These are phyloP conservation scores for Pseudogymnoascus sp. DNA, from an alignment of 2,329 filamentous ascomycete species.

Conservation along the genomic window DNA sequence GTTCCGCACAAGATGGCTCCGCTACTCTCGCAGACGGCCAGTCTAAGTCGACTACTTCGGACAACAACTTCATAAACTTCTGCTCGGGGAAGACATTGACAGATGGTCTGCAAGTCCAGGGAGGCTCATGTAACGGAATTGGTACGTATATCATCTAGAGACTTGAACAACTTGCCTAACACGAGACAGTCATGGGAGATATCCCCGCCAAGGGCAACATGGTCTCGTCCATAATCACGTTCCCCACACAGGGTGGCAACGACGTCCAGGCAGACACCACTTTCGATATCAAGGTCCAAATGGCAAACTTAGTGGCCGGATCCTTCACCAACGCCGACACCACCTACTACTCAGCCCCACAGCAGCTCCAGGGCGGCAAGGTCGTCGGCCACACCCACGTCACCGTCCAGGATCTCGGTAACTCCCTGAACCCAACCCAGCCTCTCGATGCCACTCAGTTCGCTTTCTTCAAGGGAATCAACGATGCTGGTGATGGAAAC, in stretches of 20 bases:
- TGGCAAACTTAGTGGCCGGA: slow-evolving; percentile 29
- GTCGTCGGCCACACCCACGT: slow-evolving; percentile 34
- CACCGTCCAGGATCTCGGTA: slow-evolving; percentile 32
- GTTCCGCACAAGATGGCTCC: slow-evolving; percentile 24
- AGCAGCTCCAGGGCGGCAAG: slow-evolving; percentile 27
- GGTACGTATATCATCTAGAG: slow-evolving; percentile 19
- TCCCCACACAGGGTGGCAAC: slow-evolving; percentile 20
- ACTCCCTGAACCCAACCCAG: slow-evolving; percentile 23
- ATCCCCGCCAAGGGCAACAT: slow-evolving; percentile 27
- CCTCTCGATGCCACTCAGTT: slow-evolving; percentile 29
- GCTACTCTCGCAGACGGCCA: slow-evolving; percentile 21
- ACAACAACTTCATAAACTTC: slow-evolving; percentile 30
- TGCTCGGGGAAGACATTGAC: slow-evolving; percentile 39
- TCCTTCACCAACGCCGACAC: slow-evolving; percentile 32
- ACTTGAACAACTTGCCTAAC: neutral
- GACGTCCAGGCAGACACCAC: slow-evolving; percentile 21
- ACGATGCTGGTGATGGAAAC: slow-evolving; percentile 32
- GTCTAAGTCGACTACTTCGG: slow-evolving; percentile 22
- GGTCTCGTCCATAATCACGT: slow-evolving; percentile 27
- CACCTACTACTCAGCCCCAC: slow-evolving; percentile 34
- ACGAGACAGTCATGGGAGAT: slow-evolving; percentile 26
- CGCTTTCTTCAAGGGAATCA: slow-evolving; percentile 36
- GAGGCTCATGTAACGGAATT: slow-evolving; percentile 51
- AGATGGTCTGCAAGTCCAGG: slow-evolving; percentile 49
- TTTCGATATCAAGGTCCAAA: slow-evolving; percentile 29